Base-by-base conservation (phyloP, 2,329 filamentous ascomycete species). In the Allantophomopsis lycopodina region DNA sequence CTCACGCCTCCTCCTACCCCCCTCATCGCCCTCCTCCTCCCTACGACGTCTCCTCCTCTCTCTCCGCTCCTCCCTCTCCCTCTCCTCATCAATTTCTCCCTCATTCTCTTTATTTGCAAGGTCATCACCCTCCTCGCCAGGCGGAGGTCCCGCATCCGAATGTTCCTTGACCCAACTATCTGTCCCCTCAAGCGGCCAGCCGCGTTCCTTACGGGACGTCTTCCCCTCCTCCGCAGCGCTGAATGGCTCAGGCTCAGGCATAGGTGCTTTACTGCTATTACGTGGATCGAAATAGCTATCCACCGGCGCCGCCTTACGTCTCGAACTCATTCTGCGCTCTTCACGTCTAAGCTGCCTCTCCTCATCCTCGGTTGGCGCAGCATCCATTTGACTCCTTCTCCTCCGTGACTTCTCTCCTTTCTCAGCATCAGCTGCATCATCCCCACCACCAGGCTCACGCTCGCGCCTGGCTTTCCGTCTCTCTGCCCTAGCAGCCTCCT, bases 111-210 rank as follows among this genome's bases (percentile, higher is more conserved):
- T 40, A 14, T 37, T 38, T 6, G 7, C 34, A 3, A 39, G 40
- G 15, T 38, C 42, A n/a, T 40, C 42, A 18, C 36, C 46, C n/a
- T 44, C 44, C 33, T 50, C 60, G 0, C 65, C 63, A 1, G 71
- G 72, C 2, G 74, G 73, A 2, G 73, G 72, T 2, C 71, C 71
- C 3, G 73, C 73, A 47, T 77, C 75, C 2, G 69, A 72, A 48
- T 76, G 68, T 11, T 79, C 73, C 55, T 77, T 77, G 4, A 79
- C 74, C 76, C 76, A 79, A 0, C 73, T 78, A 7, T 71, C 73
- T 0, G 74, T 79, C 18, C 75, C 74, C 6, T 70, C 76, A 51
- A 77, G 71, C 14, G 75, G 74, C 75, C 75, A 79, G 8, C 61
- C 61, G 7, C 64, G 45, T 38, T 50, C 58, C 41, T 49, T 51